Evolutionary conservation across 2,329 filamentous ascomycete genomes (phyloP).

Genomic region (Verticillium albo-atrum): DNA sequence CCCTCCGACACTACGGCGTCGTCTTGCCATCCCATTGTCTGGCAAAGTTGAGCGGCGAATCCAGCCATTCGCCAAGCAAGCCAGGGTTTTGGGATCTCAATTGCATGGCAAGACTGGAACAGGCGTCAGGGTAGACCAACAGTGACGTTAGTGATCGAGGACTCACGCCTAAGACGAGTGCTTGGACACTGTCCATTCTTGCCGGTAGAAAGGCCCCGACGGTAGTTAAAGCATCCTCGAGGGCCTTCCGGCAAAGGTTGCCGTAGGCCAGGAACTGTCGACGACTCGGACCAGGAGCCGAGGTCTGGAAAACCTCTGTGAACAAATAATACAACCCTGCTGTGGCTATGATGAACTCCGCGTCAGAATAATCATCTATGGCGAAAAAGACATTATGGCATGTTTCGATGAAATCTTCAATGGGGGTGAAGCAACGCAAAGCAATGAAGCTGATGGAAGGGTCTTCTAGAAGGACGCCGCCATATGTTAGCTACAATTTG

Average conservation of each 20-base stretch:
- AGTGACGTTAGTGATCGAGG: too few relatives aligned
- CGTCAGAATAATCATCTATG: constrained; percentile 44
- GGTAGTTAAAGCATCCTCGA: not conserved
- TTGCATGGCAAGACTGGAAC: not conserved
- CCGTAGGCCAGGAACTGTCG: not conserved
- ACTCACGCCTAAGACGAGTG: not conserved
- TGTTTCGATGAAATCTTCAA: constrained; percentile 42
- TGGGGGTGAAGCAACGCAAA: constrained; percentile 3
- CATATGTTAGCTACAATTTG: too few relatives aligned
- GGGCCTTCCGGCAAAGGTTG: not conserved
- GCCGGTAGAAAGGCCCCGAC: not conserved
- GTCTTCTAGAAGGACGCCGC: too few relatives aligned
- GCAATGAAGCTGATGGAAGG: too few relatives aligned
- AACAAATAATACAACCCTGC: constrained; percentile 44
- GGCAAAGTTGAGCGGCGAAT: constrained; percentile 1
- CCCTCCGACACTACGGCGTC: not conserved
- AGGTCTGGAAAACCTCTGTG: constrained; percentile 23
- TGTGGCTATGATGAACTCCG: constrained; percentile 45
- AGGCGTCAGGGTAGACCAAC: too few relatives aligned
- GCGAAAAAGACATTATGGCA: constrained; percentile 47
- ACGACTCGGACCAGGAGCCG: too few relatives aligned
- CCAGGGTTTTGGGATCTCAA: constrained; percentile 4
- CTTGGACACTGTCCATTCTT: not conserved
- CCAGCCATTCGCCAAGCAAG: not conserved
- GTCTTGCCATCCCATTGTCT: constrained; percentile 13